Evolutionary conservation across 2,329 filamentous ascomycete genomes (phyloP).

Genomic region (Pyrenophora graminea): DNA sequence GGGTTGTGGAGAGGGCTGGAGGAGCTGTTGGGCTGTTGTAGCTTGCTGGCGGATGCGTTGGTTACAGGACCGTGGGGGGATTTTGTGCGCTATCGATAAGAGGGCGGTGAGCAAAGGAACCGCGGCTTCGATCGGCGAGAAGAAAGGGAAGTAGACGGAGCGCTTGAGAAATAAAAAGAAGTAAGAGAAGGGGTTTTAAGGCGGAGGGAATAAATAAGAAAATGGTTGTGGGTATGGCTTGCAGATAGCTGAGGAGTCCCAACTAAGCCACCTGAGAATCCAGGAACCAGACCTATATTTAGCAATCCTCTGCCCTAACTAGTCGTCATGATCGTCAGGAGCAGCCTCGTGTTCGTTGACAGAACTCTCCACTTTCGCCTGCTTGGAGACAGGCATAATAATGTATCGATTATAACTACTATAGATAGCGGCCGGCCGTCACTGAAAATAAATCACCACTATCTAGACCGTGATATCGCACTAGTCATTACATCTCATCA

Average conservation of each 20-base stretch:
- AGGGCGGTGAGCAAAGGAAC: conserved; percentile 21
- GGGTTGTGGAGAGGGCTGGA: neutral
- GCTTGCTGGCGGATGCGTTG: neutral
- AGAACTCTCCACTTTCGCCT: neutral
- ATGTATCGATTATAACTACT: too few species aligned
- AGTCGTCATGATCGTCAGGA: conserved; percentile 6
- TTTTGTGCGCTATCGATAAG: conserved; percentile 29
- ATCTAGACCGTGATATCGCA: too few species aligned
- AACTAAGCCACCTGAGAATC: conserved; percentile 1
- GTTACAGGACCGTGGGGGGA: conserved; percentile 7
- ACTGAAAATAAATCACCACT: too few species aligned
- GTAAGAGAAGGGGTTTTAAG: neutral
- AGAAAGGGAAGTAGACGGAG: neutral
- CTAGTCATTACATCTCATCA: too few species aligned
- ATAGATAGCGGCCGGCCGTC: too few species aligned
- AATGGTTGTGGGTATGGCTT: neutral
- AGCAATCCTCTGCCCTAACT: conserved; percentile 2
- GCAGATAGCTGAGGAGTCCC: neutral
- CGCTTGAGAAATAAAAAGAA: neutral
- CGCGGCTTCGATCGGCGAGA: neutral
- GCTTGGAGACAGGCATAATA: too few species aligned
- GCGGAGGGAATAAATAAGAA: neutral
- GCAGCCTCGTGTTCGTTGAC: neutral
- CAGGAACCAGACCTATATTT: conserved; percentile 16
- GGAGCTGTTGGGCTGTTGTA: neutral